Evolutionary conservation across 768 basidiomycete species (phyloP), one percentile per base, ranked within the genome.

Genomic region (Russula olivacea): DNA sequence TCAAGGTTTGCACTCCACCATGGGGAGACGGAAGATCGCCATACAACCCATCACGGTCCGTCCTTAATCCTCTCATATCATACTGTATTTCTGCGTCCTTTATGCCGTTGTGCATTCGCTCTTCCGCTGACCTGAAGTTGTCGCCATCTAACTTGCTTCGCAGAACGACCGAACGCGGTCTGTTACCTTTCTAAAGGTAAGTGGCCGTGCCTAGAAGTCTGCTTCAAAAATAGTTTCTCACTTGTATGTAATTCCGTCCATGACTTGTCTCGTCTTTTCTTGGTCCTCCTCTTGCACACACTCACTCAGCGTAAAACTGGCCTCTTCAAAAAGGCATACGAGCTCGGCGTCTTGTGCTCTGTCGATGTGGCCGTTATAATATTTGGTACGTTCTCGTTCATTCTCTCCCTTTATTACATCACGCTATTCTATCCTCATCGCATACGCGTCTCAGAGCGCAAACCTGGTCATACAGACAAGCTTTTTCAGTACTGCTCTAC

Each of bases 111-210:
- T 71, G 69, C 70, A 69, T 69, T 64, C 55, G 36, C 45, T 68
- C 68, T 41, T 30, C 21, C n/a, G 12, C 23, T 14, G 32, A 23
- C 4, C 3, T 66, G 70, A 53, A 34, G 41, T 49, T 38, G 65
- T 71, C 32, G 21, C 32, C 38, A 9, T 30, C 47, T 61, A 48
- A 50, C 55, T 10, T 72, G 69, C 73, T 75, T 73, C 77, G 76
- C 80, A 93, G 90, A 88, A 93, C 77, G 91, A 93, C 77, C 86
- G 91, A 76, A 93, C 92, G 75, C 87, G 91, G 69, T 88, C 89
- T 66, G 91, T 93, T 73, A 93, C 91, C 69, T 93, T 92, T 81
- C 79, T 92, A 78, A 93, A 92, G 85, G 91, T 81, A 78, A 69
- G 79, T 69, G 70, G 30, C 61, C 50, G 40, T 64, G 63, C 68